A percentile compares a stretch with the other conserved stretches of the same genome.
These are phyloP conservation scores for Phialophora verrucosa DNA, from an alignment of 2,329 filamentous ascomycete species.

Conservation along the genomic window DNA sequence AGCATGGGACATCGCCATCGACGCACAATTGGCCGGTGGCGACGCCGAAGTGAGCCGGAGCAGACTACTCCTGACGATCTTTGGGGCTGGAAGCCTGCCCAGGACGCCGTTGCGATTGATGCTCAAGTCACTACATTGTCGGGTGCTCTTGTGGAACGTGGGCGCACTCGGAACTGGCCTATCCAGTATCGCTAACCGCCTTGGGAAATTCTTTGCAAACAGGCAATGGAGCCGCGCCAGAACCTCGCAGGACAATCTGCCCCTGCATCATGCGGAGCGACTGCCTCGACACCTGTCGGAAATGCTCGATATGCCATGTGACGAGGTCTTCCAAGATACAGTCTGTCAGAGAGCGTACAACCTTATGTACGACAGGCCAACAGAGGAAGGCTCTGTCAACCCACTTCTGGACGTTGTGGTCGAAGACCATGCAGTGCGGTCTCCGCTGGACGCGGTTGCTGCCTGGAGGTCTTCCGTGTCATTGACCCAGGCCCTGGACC, in stretches of 20 bases:
- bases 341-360: conserved; percentile 88
- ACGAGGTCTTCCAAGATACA: conserved; percentile 76
- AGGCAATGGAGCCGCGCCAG: conserved; percentile 71
- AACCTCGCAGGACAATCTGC: conserved; percentile 50
- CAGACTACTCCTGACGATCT: conserved; percentile 80
- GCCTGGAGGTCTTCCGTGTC: conserved; percentile 85
- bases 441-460: conserved; percentile 85
- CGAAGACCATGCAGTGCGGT: conserved; percentile 82
- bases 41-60: conserved; percentile 89
- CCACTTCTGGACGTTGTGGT: conserved; percentile 82
- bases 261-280: conserved; percentile 64
- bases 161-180: conserved; percentile 69
- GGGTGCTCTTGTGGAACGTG: conserved; percentile 83
- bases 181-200: conserved; percentile 68
- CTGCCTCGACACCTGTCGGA: conserved; percentile 77
- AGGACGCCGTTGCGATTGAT: conserved; percentile 82
- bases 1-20: conserved; percentile 90
- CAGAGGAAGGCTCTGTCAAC: conserved; percentile 67
- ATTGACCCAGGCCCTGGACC: conserved; percentile 71
- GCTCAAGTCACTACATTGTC: conserved; percentile 89
- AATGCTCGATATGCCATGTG: conserved; percentile 78
- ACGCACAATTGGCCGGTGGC: conserved; percentile 89
- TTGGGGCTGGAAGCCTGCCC: conserved; percentile 85
- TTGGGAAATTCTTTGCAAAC: conserved; percentile 75
- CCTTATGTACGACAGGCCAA: conserved; percentile 83